Evolutionary conservation across 106 monocot genomes (phyloP), one percentile per base, ranked within the genome.

Genomic region (Dactylorhiza incarnata): DNA sequence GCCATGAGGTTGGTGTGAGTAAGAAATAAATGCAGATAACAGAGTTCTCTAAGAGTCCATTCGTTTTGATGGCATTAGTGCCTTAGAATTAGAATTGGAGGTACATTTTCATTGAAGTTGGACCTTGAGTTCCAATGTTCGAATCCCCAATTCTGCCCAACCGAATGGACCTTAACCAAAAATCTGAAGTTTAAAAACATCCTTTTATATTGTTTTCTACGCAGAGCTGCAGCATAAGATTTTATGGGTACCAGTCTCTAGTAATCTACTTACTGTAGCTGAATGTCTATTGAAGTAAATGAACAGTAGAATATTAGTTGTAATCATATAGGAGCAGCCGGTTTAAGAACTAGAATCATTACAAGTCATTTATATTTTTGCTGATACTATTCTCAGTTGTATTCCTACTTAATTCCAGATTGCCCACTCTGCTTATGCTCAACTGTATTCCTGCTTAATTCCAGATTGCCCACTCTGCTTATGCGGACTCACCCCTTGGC

Each of bases 401-500:
- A 14, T 65, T 76, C 7, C 15, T 29, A 59, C 9, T 4, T 46
- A 22, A 65, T 72, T 75, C 55, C 77, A 99, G 99, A 86, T 89
- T 67, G 85, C 88, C 69, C 94, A 99, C 75, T 99, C 99, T 68
- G 82, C 91, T 48, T 86, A 82, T 84, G 75, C 84, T 37, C n/a
- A n/a, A n/a, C n/a, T n/a, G n/a, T n/a, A n/a, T n/a, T n/a, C n/a
- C n/a, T n/a, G n/a, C n/a, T n/a, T n/a, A n/a, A n/a, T 71, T 75
- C 54, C 77, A 99, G 99, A 86, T 89, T 67, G 84, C 88, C 69
- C 94, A 99, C 75, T 99, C 99, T 68, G 83, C 91, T 48, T 86
- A 82, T 84, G 75, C 84, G 83, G 91, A 91, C 82, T 99, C 91
- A 55, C 99, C 99, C 53, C 79, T 99, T 59, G 99, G 99, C 24